Evolutionary conservation across 768 basidiomycete genomes (phyloP), one percentile per base, ranked within the genome.

Genomic region (Boletus sp.): DNA sequence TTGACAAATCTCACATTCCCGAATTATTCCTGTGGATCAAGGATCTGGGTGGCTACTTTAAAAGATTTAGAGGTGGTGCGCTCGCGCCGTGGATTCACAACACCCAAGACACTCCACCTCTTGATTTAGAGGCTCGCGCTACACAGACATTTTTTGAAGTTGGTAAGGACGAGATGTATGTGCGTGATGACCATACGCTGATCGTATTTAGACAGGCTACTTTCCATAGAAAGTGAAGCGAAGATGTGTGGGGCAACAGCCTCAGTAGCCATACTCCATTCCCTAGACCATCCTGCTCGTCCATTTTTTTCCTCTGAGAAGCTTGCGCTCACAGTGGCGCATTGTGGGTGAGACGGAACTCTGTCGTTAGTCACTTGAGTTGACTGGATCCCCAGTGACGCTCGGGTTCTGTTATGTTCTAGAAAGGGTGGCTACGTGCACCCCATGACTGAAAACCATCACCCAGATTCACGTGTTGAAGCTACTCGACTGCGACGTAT

Each of bases 391-490:
- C 32, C 42, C 63, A 95, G 94, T 6, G 95, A 98, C 71, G 96
- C 95, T 2, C 84, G 93, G 37, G 91, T 94, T 5, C 71, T 98
- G 12, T 74, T 99, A 40, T 92, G 92, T 56, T 80, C 87, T 7
- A 85, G 86, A 0, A 75, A 86, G 18, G 83, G 81, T 32, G 94
- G 94, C 1, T 75, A 78, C 45, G 91, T 87, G n/a, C 75, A 81
- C 46, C 83, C 92, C 2, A 90, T 98, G 83, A 97, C 97, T 0
- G 93, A 98, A 75, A 87, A 84, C 30, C 97, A 99, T 68, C 96
- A 98, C 69, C 89, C 94, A n/a, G 96, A 98, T 64, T 82, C 92
- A 24, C 86, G 86, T 35, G 80, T 91, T 10, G 97, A 99, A 70
- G 84, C 90, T 32, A 85, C 84, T 44, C 80, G 97, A 44, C 75